Base-by-base conservation (phyloP, 179 eudicot species). In the Silene vulgaris region DNA sequence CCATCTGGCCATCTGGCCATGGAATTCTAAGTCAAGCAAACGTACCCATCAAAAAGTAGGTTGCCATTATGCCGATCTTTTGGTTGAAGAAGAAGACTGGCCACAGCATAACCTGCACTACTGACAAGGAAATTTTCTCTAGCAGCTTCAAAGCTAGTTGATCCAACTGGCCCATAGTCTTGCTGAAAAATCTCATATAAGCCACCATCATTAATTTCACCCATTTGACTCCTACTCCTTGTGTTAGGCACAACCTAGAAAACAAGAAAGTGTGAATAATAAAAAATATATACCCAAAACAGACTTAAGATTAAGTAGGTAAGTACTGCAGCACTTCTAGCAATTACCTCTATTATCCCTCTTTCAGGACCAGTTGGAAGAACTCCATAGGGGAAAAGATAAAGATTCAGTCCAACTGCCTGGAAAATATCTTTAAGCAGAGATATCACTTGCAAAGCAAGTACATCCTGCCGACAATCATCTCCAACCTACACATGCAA, bases 71-170 rank as follows among this genome's bases (percentile, higher is more conserved):
- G 99, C 79, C 99, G 89, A 75, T 96, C 98, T 86, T 96, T 96
- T 14, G 99, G 99, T 82, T 96, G 99, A 88, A 96, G 96, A 79
- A 96, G 77, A 73, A 96, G 91, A 84, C 99, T 93, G 67, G 99
- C 99, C 78, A 96, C 98, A 74, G 99, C 99, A 88, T 96, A 96
- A 70, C 98, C 99, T 63, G 98, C 99, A 87, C 99, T 93, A 84
- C 99, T 96, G 19, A 90, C 80, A 28, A 96, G 89, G 81, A 96
- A 96, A 73, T 96, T 96, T 75, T 91, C 92, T 71, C 99, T 91
- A 65, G 99, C 99, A 82, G 92, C 82, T 84, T 96, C 99, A 77
- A 96, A 96, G 76, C 88, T 85, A 35, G 90, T 87, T 60, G 99
- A 83, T 65, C 99, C 99, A 77, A 96, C 98, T 32, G 99, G 87